Conservation (phyloP, 192 early-diverging fungal species). For the Kickxella alabastrina region DNA sequence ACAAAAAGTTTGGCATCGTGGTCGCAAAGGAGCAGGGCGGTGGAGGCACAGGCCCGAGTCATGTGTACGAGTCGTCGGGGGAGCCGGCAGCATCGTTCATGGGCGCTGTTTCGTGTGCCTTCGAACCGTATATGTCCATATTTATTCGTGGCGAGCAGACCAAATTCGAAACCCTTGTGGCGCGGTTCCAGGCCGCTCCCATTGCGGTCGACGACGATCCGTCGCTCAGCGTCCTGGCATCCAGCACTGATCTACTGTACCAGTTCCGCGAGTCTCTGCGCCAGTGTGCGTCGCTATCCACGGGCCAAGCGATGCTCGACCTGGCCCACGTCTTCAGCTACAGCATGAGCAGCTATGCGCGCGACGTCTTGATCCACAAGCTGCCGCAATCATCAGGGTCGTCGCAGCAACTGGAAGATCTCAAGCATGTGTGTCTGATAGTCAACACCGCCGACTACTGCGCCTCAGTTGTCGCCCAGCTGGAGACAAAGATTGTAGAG, state of each 20-base stretch:
- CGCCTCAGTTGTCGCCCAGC: slow-evolving; percentile 71
- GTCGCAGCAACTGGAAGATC: slow-evolving; percentile 58
- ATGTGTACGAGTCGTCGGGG: slow-evolving; percentile 14
- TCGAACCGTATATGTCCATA: slow-evolving; percentile 84
- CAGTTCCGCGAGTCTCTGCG: slow-evolving; percentile 85
- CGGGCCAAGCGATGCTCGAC: slow-evolving; percentile 82
- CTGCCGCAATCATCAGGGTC: too few relatives aligned
- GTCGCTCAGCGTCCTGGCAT: slow-evolving; percentile 65
- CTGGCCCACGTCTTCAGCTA: slow-evolving; percentile 77
- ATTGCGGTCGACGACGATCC: slow-evolving; percentile 53
- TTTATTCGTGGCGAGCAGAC: slow-evolving; percentile 84
- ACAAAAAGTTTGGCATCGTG: slow-evolving; percentile 62
- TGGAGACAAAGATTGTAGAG: slow-evolving; percentile 88
- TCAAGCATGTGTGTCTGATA: slow-evolving; percentile 70
- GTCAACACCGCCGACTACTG: slow-evolving; percentile 97
- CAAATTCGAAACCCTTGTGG: slow-evolving; percentile 54
- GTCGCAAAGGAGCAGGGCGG: slow-evolving; percentile 17
- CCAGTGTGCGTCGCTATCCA: slow-evolving; percentile 81
- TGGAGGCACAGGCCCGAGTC: background rate
- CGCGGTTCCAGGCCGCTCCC: slow-evolving; percentile 56
- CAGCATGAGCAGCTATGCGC: slow-evolving; percentile 73
- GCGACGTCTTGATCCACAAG: slow-evolving; percentile 65
- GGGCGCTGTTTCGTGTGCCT: slow-evolving; percentile 73
- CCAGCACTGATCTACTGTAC: slow-evolving; percentile 88
- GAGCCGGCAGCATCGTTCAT: slow-evolving; percentile 52